phyloP scores from a whole-genome alignment of 352 stramenopile genomes.

The Globisporangium cylindrosporum region DNA sequence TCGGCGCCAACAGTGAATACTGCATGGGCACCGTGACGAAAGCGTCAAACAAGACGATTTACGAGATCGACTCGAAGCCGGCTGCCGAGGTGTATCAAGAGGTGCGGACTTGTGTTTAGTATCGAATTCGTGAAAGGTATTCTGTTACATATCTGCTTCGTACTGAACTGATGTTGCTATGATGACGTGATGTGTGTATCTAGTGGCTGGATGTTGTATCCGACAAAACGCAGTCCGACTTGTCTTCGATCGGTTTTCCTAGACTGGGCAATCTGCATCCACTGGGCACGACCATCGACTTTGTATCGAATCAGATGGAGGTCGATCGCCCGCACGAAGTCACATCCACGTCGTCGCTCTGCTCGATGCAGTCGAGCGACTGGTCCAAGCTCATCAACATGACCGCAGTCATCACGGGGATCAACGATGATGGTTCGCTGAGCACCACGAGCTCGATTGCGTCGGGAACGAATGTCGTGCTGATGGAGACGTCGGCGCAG shows the following conservation, averaged over 20 bases:
- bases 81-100: conserved; percentile 82
- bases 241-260: conserved; percentile 76
- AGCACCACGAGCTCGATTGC: conserved; percentile 77
- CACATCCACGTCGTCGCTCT: conserved; percentile 58
- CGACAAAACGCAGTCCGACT: conserved; percentile 67
- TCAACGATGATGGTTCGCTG: conserved; percentile 82
- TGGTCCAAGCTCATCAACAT: conserved; percentile 85
- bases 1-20: conserved; percentile 68
- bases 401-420: conserved; percentile 81
- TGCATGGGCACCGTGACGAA: conserved; percentile 89
- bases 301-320: conserved; percentile 73
- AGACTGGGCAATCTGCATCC: conserved; percentile 81
- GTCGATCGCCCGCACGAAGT: conserved; percentile 47
- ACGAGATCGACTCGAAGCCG: conserved; percentile 83
- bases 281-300: conserved; percentile 78
- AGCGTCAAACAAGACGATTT: conserved; percentile 80
- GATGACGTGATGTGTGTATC: background rate
- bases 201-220: conserved; percentile 80
- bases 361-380: conserved; percentile 78
- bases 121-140: background rate
- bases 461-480: conserved; percentile 72
- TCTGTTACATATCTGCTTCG: background rate
- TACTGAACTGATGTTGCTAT: background rate
- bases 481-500: conserved; percentile 85
- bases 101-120: conserved; percentile 21